Base-by-base conservation (phyloP, 2,329 filamentous ascomycete genomes). In the Zymoseptoria tritici region DNA sequence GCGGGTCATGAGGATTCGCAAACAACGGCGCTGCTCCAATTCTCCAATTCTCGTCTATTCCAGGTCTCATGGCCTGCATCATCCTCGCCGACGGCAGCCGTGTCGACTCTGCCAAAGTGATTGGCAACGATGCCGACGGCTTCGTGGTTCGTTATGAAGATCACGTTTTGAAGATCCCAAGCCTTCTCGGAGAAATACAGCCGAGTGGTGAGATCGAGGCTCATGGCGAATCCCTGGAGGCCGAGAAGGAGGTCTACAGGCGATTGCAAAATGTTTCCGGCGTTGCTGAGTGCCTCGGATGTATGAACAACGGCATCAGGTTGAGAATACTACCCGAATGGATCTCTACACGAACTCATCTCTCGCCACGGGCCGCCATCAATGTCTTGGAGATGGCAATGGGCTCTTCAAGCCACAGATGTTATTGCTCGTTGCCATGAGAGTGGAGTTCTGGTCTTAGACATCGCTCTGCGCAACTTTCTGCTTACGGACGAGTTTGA, bases 381-480 rank as follows among this genome's bases (percentile, higher is more conserved):
- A 24, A 49, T 60, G 56, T 49, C 54, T 49, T 57, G 57, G 59
- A 60, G 59, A 58, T 60, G 58, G 58, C 49, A 31, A 20, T 63
- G 52, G 61, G 61, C 31, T 58, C 56, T 63, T 3, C 54, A 63
- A 55, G 61, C 61, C 20, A 60, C 58, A 59, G 61, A 63, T 13
- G 59, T 60, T 16, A 60, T 63, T 59, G 58, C 61, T 55, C 56
- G 56, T 26, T 63, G 61, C 51, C 58, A 63, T 53, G 58, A 59
- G 31, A 58, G 54, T 55, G 61, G 61, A 46, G 55, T 63, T 13
- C 26, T 63, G 1, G 59, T 63, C 53, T 59, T 63, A 13, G 61
- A 63, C 56, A 60, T 63, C 46, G 61, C 61, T 60, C 54, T 60
- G 56, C 61, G 61, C 31, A 63, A 60, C 49, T 60, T 63, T 31